Conservation (phyloP, 805 yeast genomes). For the Alloascoidea hylecoeti region DNA sequence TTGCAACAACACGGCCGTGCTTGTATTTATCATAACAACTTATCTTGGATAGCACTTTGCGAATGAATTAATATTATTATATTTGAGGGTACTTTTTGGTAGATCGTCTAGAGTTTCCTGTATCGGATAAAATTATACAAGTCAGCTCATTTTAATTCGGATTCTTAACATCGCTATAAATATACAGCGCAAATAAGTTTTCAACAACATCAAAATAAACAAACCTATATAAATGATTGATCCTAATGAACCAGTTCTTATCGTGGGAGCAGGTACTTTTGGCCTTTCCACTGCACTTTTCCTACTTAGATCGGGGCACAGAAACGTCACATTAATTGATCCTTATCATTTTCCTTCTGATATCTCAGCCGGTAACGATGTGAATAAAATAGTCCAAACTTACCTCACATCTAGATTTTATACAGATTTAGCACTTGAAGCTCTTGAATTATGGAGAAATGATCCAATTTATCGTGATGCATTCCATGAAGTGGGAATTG, state of each 20-base stretch:
- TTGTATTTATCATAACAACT: no score
- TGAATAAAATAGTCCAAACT: constrained; percentile 30
- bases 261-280: constrained; percentile 38
- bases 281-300: constrained; percentile 31
- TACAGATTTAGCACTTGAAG: constrained; percentile 26
- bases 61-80: no score
- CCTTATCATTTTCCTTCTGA: constrained; percentile 6
- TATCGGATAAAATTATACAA: no score
- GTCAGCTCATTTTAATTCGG: no score
- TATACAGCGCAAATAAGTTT: no score
- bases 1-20: no score
- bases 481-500: constrained; percentile 4
- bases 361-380: constrained; percentile 26
- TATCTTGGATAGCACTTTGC: no score
- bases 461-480: constrained; percentile 5
- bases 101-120: no score
- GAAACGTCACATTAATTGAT: background rate
- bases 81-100: no score
- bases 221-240: no score
- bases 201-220: no score
- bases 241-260: constrained; percentile 17
- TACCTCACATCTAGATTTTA: constrained; percentile 26
- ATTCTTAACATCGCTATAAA: no score
- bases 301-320: constrained; percentile 9
- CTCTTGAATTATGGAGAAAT: constrained; percentile 22